Percentiles rank a stretch among this genome's conserved stretches.
These are phyloP conservation scores for Colletotrichum cuscutae DNA, from an alignment of 2,329 filamentous ascomycete species.

Conservation along the genomic window DNA sequence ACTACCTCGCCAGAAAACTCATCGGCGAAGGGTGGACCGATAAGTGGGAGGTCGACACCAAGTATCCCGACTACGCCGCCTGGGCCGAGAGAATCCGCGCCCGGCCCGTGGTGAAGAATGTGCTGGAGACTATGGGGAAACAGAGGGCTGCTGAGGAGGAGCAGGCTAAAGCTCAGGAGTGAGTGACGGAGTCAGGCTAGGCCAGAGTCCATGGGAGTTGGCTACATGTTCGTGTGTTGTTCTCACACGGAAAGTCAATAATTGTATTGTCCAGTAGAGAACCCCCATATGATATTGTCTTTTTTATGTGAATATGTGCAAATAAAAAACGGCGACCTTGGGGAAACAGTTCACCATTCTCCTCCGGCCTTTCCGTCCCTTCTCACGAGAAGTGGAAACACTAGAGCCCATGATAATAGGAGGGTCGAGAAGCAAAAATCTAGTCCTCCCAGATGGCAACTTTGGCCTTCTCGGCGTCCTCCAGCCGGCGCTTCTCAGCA, in stretches of 20 bases:
- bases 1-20: slow-evolving; percentile 22
- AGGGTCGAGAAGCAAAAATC: slow-evolving; percentile 25
- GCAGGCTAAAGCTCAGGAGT: neutral
- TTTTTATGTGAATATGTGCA: neutral
- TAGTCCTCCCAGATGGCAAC: slow-evolving; percentile 87
- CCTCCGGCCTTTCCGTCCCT: neutral
- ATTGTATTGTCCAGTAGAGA: neutral
- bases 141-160: neutral
- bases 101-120: slow-evolving; percentile 44
- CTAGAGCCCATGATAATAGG: neutral
- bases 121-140: slow-evolving; percentile 9
- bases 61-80: slow-evolving; percentile 46
- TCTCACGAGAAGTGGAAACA: neutral
- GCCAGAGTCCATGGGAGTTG: neutral
- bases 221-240: neutral
- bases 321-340: neutral
- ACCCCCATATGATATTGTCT: neutral
- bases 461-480: slow-evolving; percentile 80
- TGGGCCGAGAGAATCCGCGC: slow-evolving; percentile 47
- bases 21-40: slow-evolving; percentile 37
- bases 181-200: neutral
- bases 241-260: neutral
- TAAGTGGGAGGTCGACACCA: slow-evolving; percentile 42
- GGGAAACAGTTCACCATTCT: neutral
- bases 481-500: slow-evolving; percentile 67